Evolutionary conservation across 345 rosid species (phyloP).

Genomic region (Rubroshorea leprosula): DNA sequence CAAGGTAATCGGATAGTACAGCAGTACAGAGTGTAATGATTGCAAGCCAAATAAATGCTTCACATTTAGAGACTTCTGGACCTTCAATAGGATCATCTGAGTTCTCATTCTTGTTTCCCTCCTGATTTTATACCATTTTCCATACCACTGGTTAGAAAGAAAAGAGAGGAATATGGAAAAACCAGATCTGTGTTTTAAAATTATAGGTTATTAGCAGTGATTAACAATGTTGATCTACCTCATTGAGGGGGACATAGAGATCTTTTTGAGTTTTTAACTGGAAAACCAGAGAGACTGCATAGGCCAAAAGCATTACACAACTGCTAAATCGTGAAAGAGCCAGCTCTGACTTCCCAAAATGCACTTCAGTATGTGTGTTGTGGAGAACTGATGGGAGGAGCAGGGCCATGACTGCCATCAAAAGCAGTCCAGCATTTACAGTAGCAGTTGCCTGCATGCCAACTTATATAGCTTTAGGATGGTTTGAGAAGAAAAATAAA

Average conservation of each 20-base stretch:
- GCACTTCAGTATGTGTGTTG: constrained; percentile 82
- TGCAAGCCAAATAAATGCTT: constrained; percentile 75
- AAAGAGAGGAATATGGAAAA: neutral
- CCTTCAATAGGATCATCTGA: constrained; percentile 40
- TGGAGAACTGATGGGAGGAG: constrained; percentile 92
- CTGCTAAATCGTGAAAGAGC: constrained; percentile 93
- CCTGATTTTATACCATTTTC: constrained; percentile 36
- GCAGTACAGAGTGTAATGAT: constrained; percentile 79
- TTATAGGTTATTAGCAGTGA: neutral
- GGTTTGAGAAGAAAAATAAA: no score
- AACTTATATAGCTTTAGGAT: neutral
- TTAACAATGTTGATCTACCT: constrained; percentile 38
- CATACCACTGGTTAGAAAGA: constrained; percentile 13
- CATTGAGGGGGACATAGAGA: constrained; percentile 41
- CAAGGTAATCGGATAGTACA: constrained; percentile 76
- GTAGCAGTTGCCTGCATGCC: constrained; percentile 51
- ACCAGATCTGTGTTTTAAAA: neutral
- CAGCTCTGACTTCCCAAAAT: constrained; percentile 77
- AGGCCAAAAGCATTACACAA: constrained; percentile 81
- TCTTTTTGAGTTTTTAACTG: constrained; percentile 56
- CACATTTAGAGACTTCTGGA: constrained; percentile 78
- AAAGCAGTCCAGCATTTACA: constrained; percentile 75
- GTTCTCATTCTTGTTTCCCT: constrained; percentile 30
- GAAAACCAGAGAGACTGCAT: constrained; percentile 74
- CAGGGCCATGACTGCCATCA: constrained; percentile 96